phyloP scores from a whole-genome alignment of 1,284 basidiomycete species.

The Moesziomyces antarcticus region DNA sequence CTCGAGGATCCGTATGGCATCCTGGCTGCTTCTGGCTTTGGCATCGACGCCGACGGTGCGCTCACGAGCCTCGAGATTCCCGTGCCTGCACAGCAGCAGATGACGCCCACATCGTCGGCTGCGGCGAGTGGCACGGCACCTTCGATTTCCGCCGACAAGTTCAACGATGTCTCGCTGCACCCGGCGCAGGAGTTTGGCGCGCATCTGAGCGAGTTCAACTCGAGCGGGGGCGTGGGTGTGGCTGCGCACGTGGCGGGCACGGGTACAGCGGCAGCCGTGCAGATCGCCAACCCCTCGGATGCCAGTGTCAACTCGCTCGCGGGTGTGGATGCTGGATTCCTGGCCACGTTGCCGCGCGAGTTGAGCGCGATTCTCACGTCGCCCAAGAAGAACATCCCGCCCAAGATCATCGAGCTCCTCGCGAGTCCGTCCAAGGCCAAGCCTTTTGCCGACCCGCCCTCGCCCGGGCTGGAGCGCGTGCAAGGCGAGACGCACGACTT shows the following conservation, averaged over 20 bases:
- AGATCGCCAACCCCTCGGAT: conserved; percentile 4
- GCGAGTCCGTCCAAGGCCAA: conserved; percentile 14
- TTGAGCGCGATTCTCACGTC: conserved; percentile 22
- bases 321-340: conserved; percentile 15
- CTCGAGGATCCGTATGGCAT: conserved; percentile 66
- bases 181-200: conserved; percentile 43
- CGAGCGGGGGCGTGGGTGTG: conserved; percentile 47
- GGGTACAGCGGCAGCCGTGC: conserved; percentile 11
- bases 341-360: conserved; percentile 26
- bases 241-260: conserved; percentile 52
- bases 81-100: neutral
- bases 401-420: conserved; percentile 37
- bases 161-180: conserved; percentile 59
- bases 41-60: conserved; percentile 32
- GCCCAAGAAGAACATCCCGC: conserved; percentile 29
- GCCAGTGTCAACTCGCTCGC: too few relatives aligned
- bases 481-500: conserved; percentile 16
- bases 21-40: conserved; percentile 57
- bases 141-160: conserved; percentile 47
- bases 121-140: neutral
- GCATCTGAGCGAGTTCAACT: conserved; percentile 54
- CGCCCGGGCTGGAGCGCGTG: conserved; percentile 1
- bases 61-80: conserved; percentile 28
- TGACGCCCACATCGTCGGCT: conserved; percentile 15
- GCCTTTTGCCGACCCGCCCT: neutral